A percentile compares a stretch with the other conserved stretches of the same genome.
phyloP scores from a whole-genome alignment of 768 basidiomycete genomes.

The Boletus sp. region DNA sequence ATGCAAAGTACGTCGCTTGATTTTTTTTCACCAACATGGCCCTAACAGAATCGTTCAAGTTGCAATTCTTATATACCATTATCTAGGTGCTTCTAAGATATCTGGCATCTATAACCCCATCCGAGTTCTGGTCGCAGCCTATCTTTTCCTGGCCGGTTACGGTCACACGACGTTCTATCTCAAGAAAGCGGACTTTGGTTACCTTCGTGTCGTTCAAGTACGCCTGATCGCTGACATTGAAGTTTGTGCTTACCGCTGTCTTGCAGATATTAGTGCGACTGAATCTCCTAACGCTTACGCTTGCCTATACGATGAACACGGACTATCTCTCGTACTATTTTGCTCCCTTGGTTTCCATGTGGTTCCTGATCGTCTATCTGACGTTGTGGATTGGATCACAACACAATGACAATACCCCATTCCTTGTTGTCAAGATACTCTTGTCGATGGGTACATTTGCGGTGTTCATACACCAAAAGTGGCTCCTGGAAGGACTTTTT shows the following conservation, averaged over 20 bases:
- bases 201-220: slow-evolving; percentile 72
- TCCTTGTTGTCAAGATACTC: slow-evolving; percentile 71
- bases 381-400: slow-evolving; percentile 72
- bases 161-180: slow-evolving; percentile 87
- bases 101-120: slow-evolving; percentile 94
- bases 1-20: slow-evolving; percentile 74
- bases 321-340: slow-evolving; percentile 92
- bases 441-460: slow-evolving; percentile 64
- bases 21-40: background rate
- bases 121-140: slow-evolving; percentile 83
- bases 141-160: slow-evolving; percentile 93
- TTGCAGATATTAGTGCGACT: slow-evolving; percentile 71
- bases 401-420: slow-evolving; percentile 66
- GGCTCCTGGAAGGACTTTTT: slow-evolving; percentile 67
- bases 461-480: slow-evolving; percentile 60
- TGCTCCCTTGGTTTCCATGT: slow-evolving; percentile 85
- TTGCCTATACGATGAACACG: slow-evolving; percentile 91
- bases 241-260: background rate
- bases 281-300: slow-evolving; percentile 77
- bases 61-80: slow-evolving; percentile 90
- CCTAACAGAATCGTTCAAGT: slow-evolving; percentile 44
- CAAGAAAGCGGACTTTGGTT: slow-evolving; percentile 85
- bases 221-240: slow-evolving; percentile 11
- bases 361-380: slow-evolving; percentile 83
- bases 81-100: slow-evolving; percentile 84